These are phyloP conservation scores for Trichoderma sp. DNA, from an alignment of 2,329 filamentous ascomycete genomes.

Conservation along the genomic window DNA sequence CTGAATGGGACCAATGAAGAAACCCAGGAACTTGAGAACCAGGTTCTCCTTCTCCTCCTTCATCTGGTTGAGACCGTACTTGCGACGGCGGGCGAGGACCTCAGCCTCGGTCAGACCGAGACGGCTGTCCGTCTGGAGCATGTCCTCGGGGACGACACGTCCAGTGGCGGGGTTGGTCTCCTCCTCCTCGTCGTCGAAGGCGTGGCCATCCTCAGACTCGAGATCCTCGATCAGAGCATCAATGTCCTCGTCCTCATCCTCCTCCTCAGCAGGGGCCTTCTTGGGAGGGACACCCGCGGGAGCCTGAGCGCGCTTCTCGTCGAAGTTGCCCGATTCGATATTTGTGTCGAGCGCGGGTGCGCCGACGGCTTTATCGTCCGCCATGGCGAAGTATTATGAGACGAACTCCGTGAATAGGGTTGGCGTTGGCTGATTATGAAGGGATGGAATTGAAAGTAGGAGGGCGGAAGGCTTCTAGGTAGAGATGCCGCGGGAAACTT, in stretches of 20 bases:
- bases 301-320: constrained; percentile 59
- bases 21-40: constrained; percentile 77
- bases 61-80: constrained; percentile 85
- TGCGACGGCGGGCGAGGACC: constrained; percentile 64
- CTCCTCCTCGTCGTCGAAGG: constrained; percentile 63
- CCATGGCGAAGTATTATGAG: constrained; percentile 46
- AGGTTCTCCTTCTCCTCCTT: constrained; percentile 88
- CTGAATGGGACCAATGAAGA: constrained; percentile 87
- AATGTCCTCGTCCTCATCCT: constrained; percentile 77
- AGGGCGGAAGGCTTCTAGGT: constrained; percentile 28
- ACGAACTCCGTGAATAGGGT: background rate
- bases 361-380: constrained; percentile 55
- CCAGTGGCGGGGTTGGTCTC: constrained; percentile 54
- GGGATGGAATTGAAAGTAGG: constrained; percentile 28
- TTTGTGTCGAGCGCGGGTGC: constrained; percentile 64
- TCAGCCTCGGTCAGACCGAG: constrained; percentile 73
- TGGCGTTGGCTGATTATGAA: constrained; percentile 2
- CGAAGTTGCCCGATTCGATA: constrained; percentile 66
- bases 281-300: constrained; percentile 41
- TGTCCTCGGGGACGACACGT: constrained; percentile 69
- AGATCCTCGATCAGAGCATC: constrained; percentile 86
- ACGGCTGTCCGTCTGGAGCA: constrained; percentile 75
- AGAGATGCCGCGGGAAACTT: constrained; percentile 25
- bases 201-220: constrained; percentile 76
- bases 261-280: constrained; percentile 62